phyloP scores from a whole-genome alignment of 306 rosid species.

The Sphenostylis stenocarpa region DNA sequence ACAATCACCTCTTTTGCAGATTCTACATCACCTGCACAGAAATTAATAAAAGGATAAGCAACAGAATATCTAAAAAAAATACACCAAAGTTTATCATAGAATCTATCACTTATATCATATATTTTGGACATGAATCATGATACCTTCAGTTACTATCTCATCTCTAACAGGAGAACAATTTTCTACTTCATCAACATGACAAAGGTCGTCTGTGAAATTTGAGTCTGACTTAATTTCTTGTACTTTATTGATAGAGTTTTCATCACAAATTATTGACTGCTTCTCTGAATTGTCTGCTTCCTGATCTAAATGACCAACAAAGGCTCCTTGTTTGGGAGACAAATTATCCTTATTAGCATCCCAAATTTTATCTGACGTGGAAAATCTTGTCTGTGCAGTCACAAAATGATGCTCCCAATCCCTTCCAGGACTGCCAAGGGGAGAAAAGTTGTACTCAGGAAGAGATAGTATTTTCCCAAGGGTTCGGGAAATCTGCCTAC shows the following conservation, averaged over 20 bases:
- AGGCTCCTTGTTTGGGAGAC: conserved; percentile 44
- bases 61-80: conserved; percentile 17
- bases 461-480: conserved; percentile 90
- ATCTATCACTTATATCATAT: conserved; percentile 20
- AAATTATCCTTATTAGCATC: conserved; percentile 38
- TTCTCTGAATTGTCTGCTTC: conserved; percentile 42
- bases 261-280: conserved; percentile 36
- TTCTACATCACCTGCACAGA: conserved; percentile 54
- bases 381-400: conserved; percentile 63
- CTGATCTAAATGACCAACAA: conserved; percentile 35
- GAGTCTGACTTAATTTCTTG: conserved; percentile 48
- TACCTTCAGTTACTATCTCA: conserved; percentile 67
- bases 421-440: conserved; percentile 75
- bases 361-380: conserved; percentile 36
- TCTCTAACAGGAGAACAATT: conserved; percentile 32
- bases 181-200: conserved; percentile 41
- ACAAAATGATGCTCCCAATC: conserved; percentile 68
- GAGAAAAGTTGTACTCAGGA: conserved; percentile 77
- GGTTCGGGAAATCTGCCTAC: conserved; percentile 60
- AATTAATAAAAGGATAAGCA: conserved; percentile 26
- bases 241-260: conserved; percentile 38
- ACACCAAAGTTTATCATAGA: neutral
- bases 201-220: conserved; percentile 29
- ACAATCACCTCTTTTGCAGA: conserved; percentile 39
- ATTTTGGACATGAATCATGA: conserved; percentile 18